Evolutionary conservation across 352 stramenopile genomes (phyloP).

Genomic region (Phytopythium kandeliae): DNA sequence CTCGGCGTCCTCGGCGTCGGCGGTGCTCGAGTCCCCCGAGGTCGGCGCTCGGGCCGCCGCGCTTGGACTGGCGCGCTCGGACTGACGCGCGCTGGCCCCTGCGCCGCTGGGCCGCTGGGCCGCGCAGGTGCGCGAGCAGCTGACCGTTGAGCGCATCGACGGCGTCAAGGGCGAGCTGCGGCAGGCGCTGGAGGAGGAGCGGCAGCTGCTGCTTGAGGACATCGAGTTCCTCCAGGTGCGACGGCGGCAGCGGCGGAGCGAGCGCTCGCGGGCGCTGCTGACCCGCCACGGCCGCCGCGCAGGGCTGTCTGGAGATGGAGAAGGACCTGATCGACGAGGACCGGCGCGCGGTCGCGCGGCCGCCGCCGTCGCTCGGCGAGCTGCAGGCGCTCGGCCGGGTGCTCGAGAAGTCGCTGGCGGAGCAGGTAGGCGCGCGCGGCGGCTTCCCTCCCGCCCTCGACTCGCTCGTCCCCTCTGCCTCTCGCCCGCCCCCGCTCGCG

Average conservation of each 20-base stretch:
- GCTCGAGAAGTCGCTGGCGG: conserved; percentile 58
- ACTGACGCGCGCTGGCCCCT: too few relatives aligned
- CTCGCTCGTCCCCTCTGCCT: too few relatives aligned
- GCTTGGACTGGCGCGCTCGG: too few relatives aligned
- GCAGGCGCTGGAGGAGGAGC: conserved; percentile 50
- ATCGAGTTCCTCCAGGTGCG: conserved; percentile 81
- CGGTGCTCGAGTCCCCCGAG: conserved; percentile 51
- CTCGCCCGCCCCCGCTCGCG: too few relatives aligned
- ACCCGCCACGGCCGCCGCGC: neutral
- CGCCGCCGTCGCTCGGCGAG: conserved; percentile 52
- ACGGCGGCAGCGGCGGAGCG: too few relatives aligned
- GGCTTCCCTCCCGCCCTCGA: neutral
- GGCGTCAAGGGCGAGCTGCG: conserved; percentile 56
- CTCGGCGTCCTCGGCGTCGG: conserved; percentile 49
- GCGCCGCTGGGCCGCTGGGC: too few relatives aligned
- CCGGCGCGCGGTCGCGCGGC: conserved; percentile 33
- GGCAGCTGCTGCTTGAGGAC: conserved; percentile 62
- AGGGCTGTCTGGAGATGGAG: conserved; percentile 83
- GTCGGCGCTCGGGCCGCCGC: too few relatives aligned
- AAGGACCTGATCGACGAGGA: conserved; percentile 80
- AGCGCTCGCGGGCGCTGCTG: too few relatives aligned
- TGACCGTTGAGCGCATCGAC: conserved; percentile 77
- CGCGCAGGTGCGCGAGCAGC: conserved; percentile 33
- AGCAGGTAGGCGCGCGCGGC: conserved; percentile 24
- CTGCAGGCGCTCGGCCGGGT: conserved; percentile 50